A percentile compares a stretch with the other conserved stretches of the same genome.
Conservation (phyloP, 129 eudicot species). For the Lonicera japonica region DNA sequence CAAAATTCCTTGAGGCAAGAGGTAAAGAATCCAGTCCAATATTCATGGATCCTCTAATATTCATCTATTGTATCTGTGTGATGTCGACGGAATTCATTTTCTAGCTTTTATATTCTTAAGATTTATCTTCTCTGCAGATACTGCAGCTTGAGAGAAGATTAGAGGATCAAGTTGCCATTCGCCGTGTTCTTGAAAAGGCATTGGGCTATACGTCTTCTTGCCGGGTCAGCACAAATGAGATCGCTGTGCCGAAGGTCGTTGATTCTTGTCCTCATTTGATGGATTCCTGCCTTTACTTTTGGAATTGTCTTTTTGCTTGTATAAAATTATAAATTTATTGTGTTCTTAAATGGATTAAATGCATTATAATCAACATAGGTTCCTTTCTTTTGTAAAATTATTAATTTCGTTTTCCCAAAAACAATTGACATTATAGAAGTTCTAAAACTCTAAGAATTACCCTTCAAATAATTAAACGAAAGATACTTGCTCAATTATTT, state of each 20-base stretch:
- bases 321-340: background rate
- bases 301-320: background rate
- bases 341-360: background rate
- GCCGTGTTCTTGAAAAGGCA: conserved; percentile 80
- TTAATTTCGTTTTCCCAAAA: too few relatives aligned
- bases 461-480: too few relatives aligned
- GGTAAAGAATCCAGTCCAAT: too few relatives aligned
- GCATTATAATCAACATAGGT: background rate
- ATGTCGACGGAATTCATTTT: background rate
- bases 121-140: conserved; percentile 38
- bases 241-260: conserved; percentile 61
- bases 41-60: too few relatives aligned
- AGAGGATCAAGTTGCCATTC: conserved; percentile 69
- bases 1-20: too few relatives aligned
- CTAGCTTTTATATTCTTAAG: background rate
- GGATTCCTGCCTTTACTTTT: background rate
- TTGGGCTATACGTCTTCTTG: conserved; percentile 60
- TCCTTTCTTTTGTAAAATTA: background rate
- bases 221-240: conserved; percentile 30
- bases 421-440: too few relatives aligned
- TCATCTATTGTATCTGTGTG: too few relatives aligned
- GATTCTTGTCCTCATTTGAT: background rate
- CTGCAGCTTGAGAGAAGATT: conserved; percentile 82
- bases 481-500: too few relatives aligned
- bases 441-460: too few relatives aligned